Percentiles rank a stretch among this genome's conserved stretches.
Evolutionary conservation across 192 early-diverging fungal species (phyloP).

Genomic region (Dispira parvispora): DNA sequence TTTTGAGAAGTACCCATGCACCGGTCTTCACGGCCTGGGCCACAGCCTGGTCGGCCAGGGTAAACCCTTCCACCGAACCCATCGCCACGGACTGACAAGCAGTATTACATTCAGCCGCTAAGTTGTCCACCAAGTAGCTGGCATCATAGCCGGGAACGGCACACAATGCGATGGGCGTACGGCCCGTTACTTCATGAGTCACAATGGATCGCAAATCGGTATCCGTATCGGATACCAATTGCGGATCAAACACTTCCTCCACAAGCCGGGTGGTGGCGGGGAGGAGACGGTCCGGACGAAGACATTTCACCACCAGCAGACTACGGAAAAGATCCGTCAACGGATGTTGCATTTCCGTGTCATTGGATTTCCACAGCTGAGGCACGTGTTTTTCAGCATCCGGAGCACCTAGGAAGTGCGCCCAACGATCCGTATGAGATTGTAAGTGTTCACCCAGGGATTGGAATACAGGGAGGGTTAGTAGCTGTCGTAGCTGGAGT

Average conservation of each 20-base stretch:
- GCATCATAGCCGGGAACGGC: constrained; percentile 92
- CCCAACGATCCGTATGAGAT: constrained; percentile 11
- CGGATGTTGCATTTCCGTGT: neutral
- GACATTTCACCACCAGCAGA: constrained; percentile 62
- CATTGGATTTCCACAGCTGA: neutral
- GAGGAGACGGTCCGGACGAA: constrained; percentile 82
- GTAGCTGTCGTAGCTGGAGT: neutral
- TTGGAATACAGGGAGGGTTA: constrained; percentile 15
- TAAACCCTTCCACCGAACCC: constrained; percentile 91
- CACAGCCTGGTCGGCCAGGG: constrained; percentile 80
- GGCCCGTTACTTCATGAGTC: constrained; percentile 42
- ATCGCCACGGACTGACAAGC: constrained; percentile 78
- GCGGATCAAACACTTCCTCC: constrained; percentile 44
- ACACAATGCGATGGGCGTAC: constrained; percentile 83
- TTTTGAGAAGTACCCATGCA: constrained; percentile 93
- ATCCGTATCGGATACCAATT: constrained; percentile 37
- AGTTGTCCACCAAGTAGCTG: constrained; percentile 79
- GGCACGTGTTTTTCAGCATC: constrained; percentile 22
- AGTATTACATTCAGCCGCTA: constrained; percentile 47
- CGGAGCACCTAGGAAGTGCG: constrained; percentile 11
- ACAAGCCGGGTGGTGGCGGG: constrained; percentile 52
- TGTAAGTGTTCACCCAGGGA: constrained; percentile 15
- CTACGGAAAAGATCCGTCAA: constrained; percentile 49
- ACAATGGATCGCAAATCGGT: constrained; percentile 56
- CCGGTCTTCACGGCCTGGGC: constrained; percentile 63